Evolutionary conservation across 306 rosid genomes (phyloP).

Genomic region (Ochetophila trinervis): DNA sequence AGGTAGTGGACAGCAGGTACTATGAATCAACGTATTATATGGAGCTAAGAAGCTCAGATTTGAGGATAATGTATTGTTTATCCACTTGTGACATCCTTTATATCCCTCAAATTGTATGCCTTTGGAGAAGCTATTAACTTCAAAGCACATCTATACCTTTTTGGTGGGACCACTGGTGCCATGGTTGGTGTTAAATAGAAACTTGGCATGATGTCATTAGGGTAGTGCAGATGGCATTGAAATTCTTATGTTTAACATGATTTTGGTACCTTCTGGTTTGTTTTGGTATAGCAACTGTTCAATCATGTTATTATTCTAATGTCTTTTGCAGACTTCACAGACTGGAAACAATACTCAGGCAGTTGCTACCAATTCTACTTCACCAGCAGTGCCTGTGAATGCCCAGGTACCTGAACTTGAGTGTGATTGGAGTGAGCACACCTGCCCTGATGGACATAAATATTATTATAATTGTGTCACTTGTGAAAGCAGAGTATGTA

Average conservation of each 20-base stretch:
- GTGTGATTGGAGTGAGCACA: constrained; percentile 91
- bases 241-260: background rate
- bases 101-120: constrained; percentile 4
- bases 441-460: constrained; percentile 76
- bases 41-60: too few species aligned
- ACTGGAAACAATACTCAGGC: constrained; percentile 36
- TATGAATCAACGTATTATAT: background rate
- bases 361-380: constrained; percentile 30
- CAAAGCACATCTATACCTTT: background rate
- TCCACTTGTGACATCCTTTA: background rate
- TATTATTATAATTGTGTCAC: constrained; percentile 78
- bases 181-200: background rate
- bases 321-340: constrained; percentile 34
- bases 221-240: background rate
- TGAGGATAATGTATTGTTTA: background rate
- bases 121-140: constrained; percentile 8
- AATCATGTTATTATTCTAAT: background rate
- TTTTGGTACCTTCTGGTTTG: background rate
- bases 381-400: constrained; percentile 37
- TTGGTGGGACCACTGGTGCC: background rate
- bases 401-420: constrained; percentile 46
- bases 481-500: constrained; percentile 76
- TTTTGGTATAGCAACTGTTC: background rate
- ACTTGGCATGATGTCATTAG: background rate
- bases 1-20: constrained; percentile 45